These are phyloP conservation scores for Guadua angustifolia DNA, from an alignment of 176 grass and related monocot species.

Conservation along the genomic window DNA sequence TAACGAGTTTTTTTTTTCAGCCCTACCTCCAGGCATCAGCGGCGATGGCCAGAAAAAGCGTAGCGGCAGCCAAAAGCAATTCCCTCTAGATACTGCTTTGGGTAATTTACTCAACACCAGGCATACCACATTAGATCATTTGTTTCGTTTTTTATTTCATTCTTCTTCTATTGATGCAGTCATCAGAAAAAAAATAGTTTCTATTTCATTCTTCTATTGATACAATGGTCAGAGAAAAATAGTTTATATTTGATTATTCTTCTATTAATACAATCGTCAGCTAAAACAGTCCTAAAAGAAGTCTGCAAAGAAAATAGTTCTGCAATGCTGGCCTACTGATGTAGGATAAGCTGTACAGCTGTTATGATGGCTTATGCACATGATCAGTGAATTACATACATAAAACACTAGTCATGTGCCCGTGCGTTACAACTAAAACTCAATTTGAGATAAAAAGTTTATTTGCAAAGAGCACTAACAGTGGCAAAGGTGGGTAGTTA, in stretches of 20 bases:
- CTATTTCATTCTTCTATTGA: background rate
- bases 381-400: background rate
- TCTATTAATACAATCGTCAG: background rate
- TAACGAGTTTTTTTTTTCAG: no score
- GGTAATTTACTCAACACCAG: constrained; percentile 24
- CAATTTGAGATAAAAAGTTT: no score
- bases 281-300: background rate
- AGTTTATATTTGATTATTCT: background rate
- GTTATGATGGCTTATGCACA: background rate
- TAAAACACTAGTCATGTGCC: no score
- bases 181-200: background rate
- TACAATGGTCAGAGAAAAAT: background rate
- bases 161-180: background rate
- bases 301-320: background rate
- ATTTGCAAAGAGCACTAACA: no score
- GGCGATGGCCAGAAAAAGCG: constrained; percentile 14
- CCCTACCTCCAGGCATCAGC: background rate
- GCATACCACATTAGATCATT: background rate
- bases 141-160: background rate
- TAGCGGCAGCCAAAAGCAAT: constrained; percentile 12
- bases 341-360: background rate
- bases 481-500: no score
- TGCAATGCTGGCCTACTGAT: background rate
- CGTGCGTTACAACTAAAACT: no score
- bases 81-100: background rate